Base-by-base conservation (phyloP, 139 green algal genomes). In the Tetraselmis striata region DNA sequence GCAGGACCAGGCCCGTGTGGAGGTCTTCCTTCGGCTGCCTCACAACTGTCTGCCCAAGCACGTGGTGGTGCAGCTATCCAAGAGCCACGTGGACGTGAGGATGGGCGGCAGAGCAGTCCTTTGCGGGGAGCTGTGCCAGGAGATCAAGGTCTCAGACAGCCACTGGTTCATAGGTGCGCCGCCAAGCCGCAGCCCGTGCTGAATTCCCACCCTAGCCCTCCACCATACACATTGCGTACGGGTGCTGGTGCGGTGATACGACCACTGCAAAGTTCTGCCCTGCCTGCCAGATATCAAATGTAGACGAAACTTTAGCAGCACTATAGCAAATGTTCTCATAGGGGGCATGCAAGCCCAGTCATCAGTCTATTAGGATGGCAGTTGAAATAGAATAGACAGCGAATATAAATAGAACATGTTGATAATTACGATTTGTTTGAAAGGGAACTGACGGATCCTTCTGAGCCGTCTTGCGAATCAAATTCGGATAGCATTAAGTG, bases 1-100 rank as follows among this genome's bases (percentile, higher is more conserved):
- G 1, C 95, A 98, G 86, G 95, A 87, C 81, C 93, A 96, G 83
- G 90, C 86, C 0, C 89, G 94, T 32, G 93, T 97, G 23, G 89
- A 96, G 86, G 59, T 95, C 28, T 94, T 91, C 87, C 76, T 93
- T 1, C 85, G 79, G 23, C 83, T 97, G 74, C 90, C 93, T 0
- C 1, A 23, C 77, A 76, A 77, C 32, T 78, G 76, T 1, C 31
- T 2, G 82, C 75, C 81, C 29, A 80, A 77, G 31, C 67, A 90
- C 82, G 80, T 91, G 2, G 5, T 31, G 77, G 86, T 93, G 23
- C 23, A 79, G 32, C 58, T 93, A 29, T 81, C 58, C 24, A 77
- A 87, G 27, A 75, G n/a, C 45, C 30, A 28, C 1, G 31, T 96
- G 2, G n/a, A 22, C 0, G 81, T 96, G 0, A 23, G 32, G 1